A percentile compares a stretch with the other conserved stretches of the same genome.
These are phyloP conservation scores for Phaeodactylum tricornutum DNA, from an alignment of 108 stramenopile species.

Conservation along the genomic window DNA sequence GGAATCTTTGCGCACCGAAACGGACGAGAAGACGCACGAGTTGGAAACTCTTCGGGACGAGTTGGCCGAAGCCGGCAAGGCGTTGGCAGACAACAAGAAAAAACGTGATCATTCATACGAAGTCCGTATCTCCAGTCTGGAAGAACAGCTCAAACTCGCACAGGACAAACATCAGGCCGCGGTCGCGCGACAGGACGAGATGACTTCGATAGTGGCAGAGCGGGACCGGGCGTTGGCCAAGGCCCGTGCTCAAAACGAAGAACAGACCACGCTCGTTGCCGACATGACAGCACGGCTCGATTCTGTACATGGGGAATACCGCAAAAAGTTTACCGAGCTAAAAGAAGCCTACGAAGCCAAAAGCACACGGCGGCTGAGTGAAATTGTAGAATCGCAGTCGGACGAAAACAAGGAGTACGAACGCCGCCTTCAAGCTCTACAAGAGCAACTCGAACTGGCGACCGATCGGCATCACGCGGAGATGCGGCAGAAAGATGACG, in stretches of 20 bases:
- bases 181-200: background rate
- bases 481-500: slow-evolving; percentile 31
- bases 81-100: slow-evolving; percentile 3
- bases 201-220: background rate
- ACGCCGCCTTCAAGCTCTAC: slow-evolving; percentile 24
- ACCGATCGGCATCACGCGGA: slow-evolving; percentile 37
- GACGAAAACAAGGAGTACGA: slow-evolving; percentile 29
- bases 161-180: slow-evolving; percentile 8
- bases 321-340: slow-evolving; percentile 17
- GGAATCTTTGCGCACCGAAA: background rate
- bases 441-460: slow-evolving; percentile 32
- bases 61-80: slow-evolving; percentile 6
- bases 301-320: slow-evolving; percentile 7
- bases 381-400: slow-evolving; percentile 23
- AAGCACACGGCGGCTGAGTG: slow-evolving; percentile 23
- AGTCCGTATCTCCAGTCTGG: slow-evolving; percentile 7
- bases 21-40: slow-evolving; percentile 1
- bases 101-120: slow-evolving; percentile 20
- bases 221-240: background rate
- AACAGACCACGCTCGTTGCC: slow-evolving; percentile 1
- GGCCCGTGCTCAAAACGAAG: slow-evolving; percentile 13
- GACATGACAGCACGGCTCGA: slow-evolving; percentile 1
- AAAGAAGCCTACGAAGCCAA: slow-evolving; percentile 17
- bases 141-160: slow-evolving; percentile 15
- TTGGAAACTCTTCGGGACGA: slow-evolving; percentile 3